Base-by-base conservation (phyloP, 495 filamentous ascomycete species). In the Penicillium crystallinum region DNA sequence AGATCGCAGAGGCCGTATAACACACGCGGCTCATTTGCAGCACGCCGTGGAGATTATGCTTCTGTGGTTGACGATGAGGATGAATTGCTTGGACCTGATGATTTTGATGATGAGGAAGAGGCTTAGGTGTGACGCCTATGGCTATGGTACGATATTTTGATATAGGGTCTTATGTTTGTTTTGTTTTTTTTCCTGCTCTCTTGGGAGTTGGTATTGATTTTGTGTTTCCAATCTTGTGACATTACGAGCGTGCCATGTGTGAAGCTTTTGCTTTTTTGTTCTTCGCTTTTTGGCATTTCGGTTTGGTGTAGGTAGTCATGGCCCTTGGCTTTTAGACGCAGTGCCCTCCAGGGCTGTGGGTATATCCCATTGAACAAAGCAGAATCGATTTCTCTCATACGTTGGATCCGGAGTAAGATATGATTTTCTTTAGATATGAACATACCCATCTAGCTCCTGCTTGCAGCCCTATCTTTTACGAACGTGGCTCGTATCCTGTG, bases 41-140 rank as follows among this genome's bases (percentile, higher is more conserved):
- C 90, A 46, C 86, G 88, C 8, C 77, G 88, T 44, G 83, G 88
- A 6, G 89, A 96, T 63, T 98, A 97, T 68, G 81, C 83, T 12
- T 77, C 87, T 65, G 89, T 95, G 37, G 90, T 91, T 64, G 84
- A 89, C 52, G 93, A 98, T 66, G 93, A 96, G 70, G 92, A 92
- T 50, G 90, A 96, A 71, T 70, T 97, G 62, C 74, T 97, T 21
- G 92, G 92, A 1, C 88, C 90, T 53, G 93, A 95, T 52, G 91
- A 92, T 2, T 88, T 89, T 51, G 93, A 95, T 44, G 95, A 93
- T 53, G 93, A 95, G 41, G 93, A 97, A 62, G 91, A 96, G 53
- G 80, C 83, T 42, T 88, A 71, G 72, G 23, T 27, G 41, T 41
- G 8, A 19, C 5, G 30, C 9, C 27, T 14, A 51, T 29, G 38